A percentile compares a stretch with the other conserved stretches of the same genome.
phyloP scores from a whole-genome alignment of 1,139 yeast species.

The Wickerhamiella infanticola region DNA sequence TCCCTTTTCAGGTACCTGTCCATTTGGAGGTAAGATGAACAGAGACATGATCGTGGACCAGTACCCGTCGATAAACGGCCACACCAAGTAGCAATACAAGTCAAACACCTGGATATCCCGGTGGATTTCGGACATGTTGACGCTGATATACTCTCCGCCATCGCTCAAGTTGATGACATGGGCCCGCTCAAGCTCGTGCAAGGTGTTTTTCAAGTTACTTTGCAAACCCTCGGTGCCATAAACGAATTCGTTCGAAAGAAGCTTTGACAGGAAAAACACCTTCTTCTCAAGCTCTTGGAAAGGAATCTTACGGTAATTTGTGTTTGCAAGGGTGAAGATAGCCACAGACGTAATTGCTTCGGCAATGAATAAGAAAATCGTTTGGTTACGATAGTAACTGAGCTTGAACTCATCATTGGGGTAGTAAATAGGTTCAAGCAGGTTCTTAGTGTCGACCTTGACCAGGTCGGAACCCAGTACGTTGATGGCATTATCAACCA shows the following conservation, averaged over 20 bases:
- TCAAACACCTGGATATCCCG: slow-evolving; percentile 26
- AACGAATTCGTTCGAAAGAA: slow-evolving; percentile 29
- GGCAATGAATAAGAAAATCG: slow-evolving; percentile 28
- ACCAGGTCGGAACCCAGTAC: slow-evolving; percentile 28
- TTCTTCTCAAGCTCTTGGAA: slow-evolving; percentile 14
- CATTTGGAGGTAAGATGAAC: slow-evolving; percentile 23
- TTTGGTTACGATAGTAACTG: slow-evolving; percentile 30
- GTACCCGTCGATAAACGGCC: slow-evolving; percentile 33
- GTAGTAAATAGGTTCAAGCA: slow-evolving; percentile 26
- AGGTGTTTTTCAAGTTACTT: slow-evolving; percentile 22
- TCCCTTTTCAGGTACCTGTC: slow-evolving; percentile 17
- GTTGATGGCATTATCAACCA: slow-evolving; percentile 26
- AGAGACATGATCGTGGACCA: slow-evolving; percentile 29
- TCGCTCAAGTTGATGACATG: slow-evolving; percentile 17
- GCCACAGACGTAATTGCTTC: slow-evolving; percentile 29
- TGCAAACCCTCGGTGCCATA: slow-evolving; percentile 25
- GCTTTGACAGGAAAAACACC: slow-evolving; percentile 21
- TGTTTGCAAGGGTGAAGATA: slow-evolving; percentile 19
- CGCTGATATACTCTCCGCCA: slow-evolving; percentile 14
- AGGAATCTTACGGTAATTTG: slow-evolving; percentile 7
- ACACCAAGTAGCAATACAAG: slow-evolving; percentile 28
- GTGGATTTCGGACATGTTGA: slow-evolving; percentile 21
- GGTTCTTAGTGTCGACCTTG: slow-evolving; percentile 20
- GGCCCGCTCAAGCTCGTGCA: slow-evolving; percentile 20
- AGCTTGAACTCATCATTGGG: slow-evolving; percentile 30